A percentile compares a stretch with the other conserved stretches of the same genome.
Evolutionary conservation across 2,329 filamentous ascomycete species (phyloP).

Genomic region (Fusarium praegraminearum): DNA sequence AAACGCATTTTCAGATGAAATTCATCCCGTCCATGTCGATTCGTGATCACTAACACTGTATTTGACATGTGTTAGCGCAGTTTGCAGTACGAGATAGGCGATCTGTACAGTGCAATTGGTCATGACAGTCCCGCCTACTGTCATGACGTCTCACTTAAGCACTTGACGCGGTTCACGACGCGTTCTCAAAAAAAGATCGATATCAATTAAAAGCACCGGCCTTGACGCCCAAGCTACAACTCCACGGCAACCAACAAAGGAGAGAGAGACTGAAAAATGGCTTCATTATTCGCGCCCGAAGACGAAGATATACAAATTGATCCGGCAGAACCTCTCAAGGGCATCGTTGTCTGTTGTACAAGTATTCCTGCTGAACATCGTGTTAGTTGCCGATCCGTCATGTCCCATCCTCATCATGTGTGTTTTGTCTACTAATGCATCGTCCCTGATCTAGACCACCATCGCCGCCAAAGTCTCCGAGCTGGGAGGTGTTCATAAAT

Average conservation of each 20-base stretch:
- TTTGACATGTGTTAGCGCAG: neutral
- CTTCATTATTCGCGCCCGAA: slow-evolving; percentile 44
- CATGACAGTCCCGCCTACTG: neutral
- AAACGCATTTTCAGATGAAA: neutral
- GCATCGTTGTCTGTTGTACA: slow-evolving; percentile 87
- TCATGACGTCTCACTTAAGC: slow-evolving; percentile 39
- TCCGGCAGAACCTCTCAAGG: slow-evolving; percentile 72
- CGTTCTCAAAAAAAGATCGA: slow-evolving; percentile 41
- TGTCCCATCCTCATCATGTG: slow-evolving; percentile 7
- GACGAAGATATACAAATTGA: slow-evolving; percentile 58
- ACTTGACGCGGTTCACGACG: slow-evolving; percentile 47
- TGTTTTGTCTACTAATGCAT: slow-evolving; percentile 1
- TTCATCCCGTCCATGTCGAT: neutral
- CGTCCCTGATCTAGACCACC: slow-evolving; percentile 56
- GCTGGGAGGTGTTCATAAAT: slow-evolving; percentile 88
- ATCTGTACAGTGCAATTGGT: slow-evolving; percentile 12
- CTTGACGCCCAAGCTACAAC: slow-evolving; percentile 28
- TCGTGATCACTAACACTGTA: slow-evolving; percentile 10
- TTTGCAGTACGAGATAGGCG: neutral
- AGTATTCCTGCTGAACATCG: slow-evolving; percentile 83
- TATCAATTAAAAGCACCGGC: slow-evolving; percentile 34
- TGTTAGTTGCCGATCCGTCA: slow-evolving; percentile 62
- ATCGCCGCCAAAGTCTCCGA: slow-evolving; percentile 75
- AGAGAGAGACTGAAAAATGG: slow-evolving; percentile 44
- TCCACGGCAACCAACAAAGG: slow-evolving; percentile 22